Percentiles rank a stretch among this genome's conserved stretches.
Evolutionary conservation across 805 yeast genomes (phyloP).

Genomic region (Komagataella phaffii): DNA sequence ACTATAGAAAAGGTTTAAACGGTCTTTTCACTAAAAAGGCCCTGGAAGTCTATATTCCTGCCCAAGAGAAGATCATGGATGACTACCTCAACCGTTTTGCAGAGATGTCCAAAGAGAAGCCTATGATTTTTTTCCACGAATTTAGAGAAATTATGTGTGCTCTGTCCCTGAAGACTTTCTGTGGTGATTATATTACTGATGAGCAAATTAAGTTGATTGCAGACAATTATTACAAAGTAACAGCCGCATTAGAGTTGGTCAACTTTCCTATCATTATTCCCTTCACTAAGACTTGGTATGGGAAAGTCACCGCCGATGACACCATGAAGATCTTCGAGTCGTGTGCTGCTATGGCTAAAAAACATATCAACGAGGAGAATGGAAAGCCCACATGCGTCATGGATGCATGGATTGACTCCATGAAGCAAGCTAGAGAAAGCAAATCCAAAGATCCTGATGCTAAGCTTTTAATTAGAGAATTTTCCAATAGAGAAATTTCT

Average conservation of each 20-base stretch:
- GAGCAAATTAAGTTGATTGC: slow-evolving; percentile 81
- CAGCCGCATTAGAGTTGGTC: slow-evolving; percentile 94
- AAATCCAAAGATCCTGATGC: slow-evolving; percentile 37
- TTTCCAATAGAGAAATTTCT: slow-evolving; percentile 82
- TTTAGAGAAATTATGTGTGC: slow-evolving; percentile 97
- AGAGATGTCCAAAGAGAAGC: slow-evolving; percentile 40
- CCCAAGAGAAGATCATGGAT: slow-evolving; percentile 77
- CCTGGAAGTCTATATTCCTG: slow-evolving; percentile 71
- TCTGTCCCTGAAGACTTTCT: slow-evolving; percentile 80
- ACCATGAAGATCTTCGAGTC: slow-evolving; percentile 84
- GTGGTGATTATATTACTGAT: slow-evolving; percentile 90
- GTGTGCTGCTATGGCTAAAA: slow-evolving; percentile 84
- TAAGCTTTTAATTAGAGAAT: slow-evolving; percentile 60
- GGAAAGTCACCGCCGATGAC: slow-evolving; percentile 83
- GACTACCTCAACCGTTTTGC: slow-evolving; percentile 58
- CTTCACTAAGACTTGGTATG: slow-evolving; percentile 96
- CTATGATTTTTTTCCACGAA: slow-evolving; percentile 75
- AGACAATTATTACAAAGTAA: slow-evolving; percentile 82
- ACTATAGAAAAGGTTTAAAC: slow-evolving; percentile 82
- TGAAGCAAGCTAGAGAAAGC: slow-evolving; percentile 55
- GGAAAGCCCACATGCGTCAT: slow-evolving; percentile 78
- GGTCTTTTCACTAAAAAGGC: slow-evolving; percentile 82
- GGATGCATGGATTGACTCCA: slow-evolving; percentile 89
- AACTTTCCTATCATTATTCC: slow-evolving; percentile 96
- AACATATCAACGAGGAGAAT: slow-evolving; percentile 51